phyloP scores from a whole-genome alignment of 345 rosid species.

The Nephelium lappaceum region DNA sequence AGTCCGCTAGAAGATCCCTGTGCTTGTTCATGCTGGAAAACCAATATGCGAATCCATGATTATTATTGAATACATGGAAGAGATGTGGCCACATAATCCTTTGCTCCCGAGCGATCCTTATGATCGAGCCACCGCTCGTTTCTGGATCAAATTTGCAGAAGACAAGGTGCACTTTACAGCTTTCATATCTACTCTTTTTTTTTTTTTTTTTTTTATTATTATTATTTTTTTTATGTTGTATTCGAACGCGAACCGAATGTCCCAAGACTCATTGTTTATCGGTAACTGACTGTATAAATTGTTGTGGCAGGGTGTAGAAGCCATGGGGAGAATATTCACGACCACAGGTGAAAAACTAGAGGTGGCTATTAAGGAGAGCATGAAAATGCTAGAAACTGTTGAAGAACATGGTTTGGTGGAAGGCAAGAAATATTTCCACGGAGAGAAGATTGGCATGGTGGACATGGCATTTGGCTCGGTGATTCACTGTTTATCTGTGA shows the following conservation, averaged over 20 bases:
- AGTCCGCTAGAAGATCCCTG: too few species aligned
- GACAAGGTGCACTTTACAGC: neutral
- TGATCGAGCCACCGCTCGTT: neutral
- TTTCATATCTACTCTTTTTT: too few species aligned
- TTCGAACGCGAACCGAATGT: too few species aligned
- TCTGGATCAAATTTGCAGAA: neutral
- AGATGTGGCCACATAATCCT: too few species aligned
- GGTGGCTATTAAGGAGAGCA: neutral
- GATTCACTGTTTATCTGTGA: neutral
- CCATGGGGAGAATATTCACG: slow-evolving; percentile 10
- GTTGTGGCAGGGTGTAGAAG: neutral
- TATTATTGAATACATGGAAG: too few species aligned
- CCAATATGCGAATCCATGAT: too few species aligned
- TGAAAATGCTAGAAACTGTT: neutral
- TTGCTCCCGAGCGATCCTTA: neutral
- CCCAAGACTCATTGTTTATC: too few species aligned
- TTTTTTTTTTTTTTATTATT: too few species aligned
- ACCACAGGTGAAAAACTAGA: neutral
- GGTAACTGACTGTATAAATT: too few species aligned
- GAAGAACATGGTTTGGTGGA: slow-evolving; percentile 10
- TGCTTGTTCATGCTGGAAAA: too few species aligned
- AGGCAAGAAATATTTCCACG: slow-evolving; percentile 8
- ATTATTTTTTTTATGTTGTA: too few species aligned
- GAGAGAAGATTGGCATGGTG: slow-evolving; percentile 9
- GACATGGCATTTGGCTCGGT: neutral